Percentiles rank a stretch among this genome's conserved stretches.
Conservation (phyloP, 345 rosid species). For the Orychophragmus violaceus region DNA sequence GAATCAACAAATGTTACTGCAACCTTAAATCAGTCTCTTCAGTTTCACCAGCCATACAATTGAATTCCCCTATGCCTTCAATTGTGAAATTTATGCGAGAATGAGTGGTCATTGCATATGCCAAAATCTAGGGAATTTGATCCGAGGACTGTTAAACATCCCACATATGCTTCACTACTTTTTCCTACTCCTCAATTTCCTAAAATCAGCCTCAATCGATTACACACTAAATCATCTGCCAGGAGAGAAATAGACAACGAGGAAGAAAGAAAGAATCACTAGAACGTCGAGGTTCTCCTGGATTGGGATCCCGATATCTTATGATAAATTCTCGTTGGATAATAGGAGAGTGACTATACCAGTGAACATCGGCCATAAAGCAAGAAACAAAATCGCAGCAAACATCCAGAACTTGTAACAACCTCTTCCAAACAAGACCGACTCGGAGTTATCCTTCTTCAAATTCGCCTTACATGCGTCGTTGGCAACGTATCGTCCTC, state of each 20-base stretch:
- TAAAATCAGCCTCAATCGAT: constrained; percentile 9
- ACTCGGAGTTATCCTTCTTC: constrained; percentile 50
- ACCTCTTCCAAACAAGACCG: constrained; percentile 45
- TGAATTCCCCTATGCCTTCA: no score
- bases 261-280: constrained; percentile 19
- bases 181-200: constrained; percentile 90
- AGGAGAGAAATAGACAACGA: background rate
- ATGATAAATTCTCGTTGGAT: constrained; percentile 54
- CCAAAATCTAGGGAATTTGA: constrained; percentile 70
- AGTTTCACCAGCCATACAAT: no score
- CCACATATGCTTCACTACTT: constrained; percentile 85
- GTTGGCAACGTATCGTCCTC: constrained; percentile 50
- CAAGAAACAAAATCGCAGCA: constrained; percentile 58
- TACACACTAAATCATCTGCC: background rate
- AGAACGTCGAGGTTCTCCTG: constrained; percentile 64
- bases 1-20: no score
- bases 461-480: constrained; percentile 24
- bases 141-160: constrained; percentile 65
- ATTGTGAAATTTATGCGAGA: no score
- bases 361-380: constrained; percentile 79
- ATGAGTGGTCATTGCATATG: no score
- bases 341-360: constrained; percentile 75
- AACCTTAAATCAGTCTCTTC: no score
- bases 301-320: constrained; percentile 40
- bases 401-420: constrained; percentile 75